A percentile compares a stretch with the other conserved stretches of the same genome.
Evolutionary conservation across 1,284 basidiomycete species (phyloP).

Genomic region (Vanrija sp.): DNA sequence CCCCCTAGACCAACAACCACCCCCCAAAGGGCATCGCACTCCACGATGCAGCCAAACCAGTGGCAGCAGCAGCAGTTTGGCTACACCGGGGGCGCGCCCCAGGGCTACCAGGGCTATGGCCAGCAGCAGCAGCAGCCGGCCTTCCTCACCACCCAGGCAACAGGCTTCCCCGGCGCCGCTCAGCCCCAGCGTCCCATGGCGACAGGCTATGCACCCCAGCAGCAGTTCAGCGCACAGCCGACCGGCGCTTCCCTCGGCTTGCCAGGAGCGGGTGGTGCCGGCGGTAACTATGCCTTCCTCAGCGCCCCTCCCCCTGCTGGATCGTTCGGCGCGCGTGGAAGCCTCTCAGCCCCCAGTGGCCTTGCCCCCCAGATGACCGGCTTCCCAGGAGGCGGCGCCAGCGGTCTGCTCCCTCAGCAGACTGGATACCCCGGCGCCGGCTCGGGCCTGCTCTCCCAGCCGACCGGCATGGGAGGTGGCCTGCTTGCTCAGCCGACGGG

Average conservation of each 20-base stretch:
- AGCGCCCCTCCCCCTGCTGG: conserved; percentile 40
- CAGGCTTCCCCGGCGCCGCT: conserved; percentile 25
- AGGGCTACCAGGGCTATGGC: conserved; percentile 33
- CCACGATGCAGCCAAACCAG: conserved; percentile 26
- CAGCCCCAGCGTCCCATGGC: conserved; percentile 54
- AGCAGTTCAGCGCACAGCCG: conserved; percentile 2
- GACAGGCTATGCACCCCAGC: conserved; percentile 46
- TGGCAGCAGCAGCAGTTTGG: conserved; percentile 31
- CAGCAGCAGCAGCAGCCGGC: conserved; percentile 21
- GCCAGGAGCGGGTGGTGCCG: conserved; percentile 4
- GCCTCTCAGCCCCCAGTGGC: conserved; percentile 15
- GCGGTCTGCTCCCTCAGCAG: conserved; percentile 33
- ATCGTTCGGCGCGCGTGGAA: conserved; percentile 25
- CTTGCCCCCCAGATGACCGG: conserved; percentile 34
- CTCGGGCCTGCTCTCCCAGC: conserved; percentile 38
- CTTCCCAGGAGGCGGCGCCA: conserved; percentile 26
- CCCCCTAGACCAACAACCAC: background rate
- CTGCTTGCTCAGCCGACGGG: conserved; percentile 74
- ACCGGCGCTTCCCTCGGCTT: background rate
- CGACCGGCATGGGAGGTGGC: conserved; percentile 53
- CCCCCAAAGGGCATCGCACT: conserved; percentile 1
- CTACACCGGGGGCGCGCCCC: conserved; percentile 14
- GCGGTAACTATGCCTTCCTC: conserved; percentile 43
- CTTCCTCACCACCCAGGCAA: conserved; percentile 32
- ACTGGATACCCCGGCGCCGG: conserved; percentile 29